Evolutionary conservation across 1,139 yeast genomes (phyloP), one percentile per base, ranked within the genome.

Genomic region (Hansenula sp.): DNA sequence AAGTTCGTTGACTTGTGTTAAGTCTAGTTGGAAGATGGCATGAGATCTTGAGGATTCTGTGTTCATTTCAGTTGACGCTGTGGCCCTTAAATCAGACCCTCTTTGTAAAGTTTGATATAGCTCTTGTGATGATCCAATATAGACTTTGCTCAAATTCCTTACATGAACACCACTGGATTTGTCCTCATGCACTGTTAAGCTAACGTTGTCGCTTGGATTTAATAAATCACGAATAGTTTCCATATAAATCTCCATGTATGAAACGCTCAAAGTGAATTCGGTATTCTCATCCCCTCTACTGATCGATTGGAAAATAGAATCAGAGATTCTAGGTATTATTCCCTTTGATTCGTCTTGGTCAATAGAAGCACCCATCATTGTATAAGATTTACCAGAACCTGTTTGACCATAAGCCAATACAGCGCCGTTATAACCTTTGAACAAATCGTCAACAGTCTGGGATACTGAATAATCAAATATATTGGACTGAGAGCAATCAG

Each of bases 371-470:
- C 96, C 96, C 76, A 86, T 77, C 95, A 90, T 85, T 2, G 96
- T 85, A 59, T 79, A 81, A 0, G 96, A 80, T 59, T 89, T 89
- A 4, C 96, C 96, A 1, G 94, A 77, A 0, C 96, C 94, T 0
- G 95, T 84, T 60, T 87, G 96, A 8, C 96, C 97, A 62, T 88
- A 90, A 1, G 96, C 91, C 38, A 90, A 66, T 0, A 90, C 83
- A 0, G 96, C 82, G 18, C 94, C 93, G 61, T 90, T 88, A 59
- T 85, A 88, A 0, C 97, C 97, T 35, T 75, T 72, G 50, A 88
- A 72, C 33, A 88, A 70, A 52, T 84, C 93, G 40, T 80, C 83
- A 83, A 83, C 59, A 1, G 58, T 53, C 38, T 52, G 3, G 79
- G 79, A 37, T 72, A 84, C 73, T 2, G 88, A 75, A 57, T 73